Percentiles rank a stretch among this genome's conserved stretches.
Evolutionary conservation across 2,329 filamentous ascomycete species (phyloP).

Genomic region (Metarhizium guizhouense): DNA sequence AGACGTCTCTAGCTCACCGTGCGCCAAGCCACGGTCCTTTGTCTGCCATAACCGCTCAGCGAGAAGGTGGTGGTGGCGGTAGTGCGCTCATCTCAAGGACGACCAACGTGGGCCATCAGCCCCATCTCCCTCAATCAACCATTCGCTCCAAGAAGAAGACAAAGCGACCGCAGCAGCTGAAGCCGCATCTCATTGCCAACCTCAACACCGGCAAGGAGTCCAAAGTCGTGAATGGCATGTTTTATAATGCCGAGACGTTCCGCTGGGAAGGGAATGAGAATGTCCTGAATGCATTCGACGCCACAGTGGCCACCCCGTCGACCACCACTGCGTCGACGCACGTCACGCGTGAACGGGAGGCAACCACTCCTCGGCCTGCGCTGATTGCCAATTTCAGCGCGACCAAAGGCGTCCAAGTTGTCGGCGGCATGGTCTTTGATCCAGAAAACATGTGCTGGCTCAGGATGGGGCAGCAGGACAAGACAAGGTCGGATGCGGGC

Average conservation of each 20-base stretch:
- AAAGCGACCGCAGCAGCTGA: slow-evolving; percentile 53
- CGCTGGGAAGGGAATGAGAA: slow-evolving; percentile 97
- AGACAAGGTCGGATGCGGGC: slow-evolving; percentile 36
- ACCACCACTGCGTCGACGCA: slow-evolving; percentile 29
- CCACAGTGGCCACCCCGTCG: slow-evolving; percentile 45
- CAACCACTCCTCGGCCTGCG: slow-evolving; percentile 56
- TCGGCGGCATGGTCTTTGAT: slow-evolving; percentile 98
- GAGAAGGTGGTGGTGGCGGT: slow-evolving; percentile 25
- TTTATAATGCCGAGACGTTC: slow-evolving; percentile 79
- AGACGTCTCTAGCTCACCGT: slow-evolving; percentile 52
- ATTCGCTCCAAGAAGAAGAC: slow-evolving; percentile 47
- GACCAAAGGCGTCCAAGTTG: slow-evolving; percentile 81
- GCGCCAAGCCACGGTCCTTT: slow-evolving; percentile 44
- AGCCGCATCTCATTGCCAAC: slow-evolving; percentile 84
- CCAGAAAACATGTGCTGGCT: slow-evolving; percentile 97
- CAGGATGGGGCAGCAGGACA: slow-evolving; percentile 54
- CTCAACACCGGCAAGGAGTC: slow-evolving; percentile 64
- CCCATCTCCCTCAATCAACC: slow-evolving; percentile 28
- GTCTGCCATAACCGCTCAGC: slow-evolving; percentile 45
- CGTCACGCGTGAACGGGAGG: slow-evolving; percentile 47
- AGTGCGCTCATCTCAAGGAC: slow-evolving; percentile 39
- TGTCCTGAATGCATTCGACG: slow-evolving; percentile 68
- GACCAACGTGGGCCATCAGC: slow-evolving; percentile 33
- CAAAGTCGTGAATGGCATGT: slow-evolving; percentile 84
- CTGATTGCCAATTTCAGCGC: slow-evolving; percentile 86